Conservation (phyloP, 2,329 filamentous ascomycete species). For the Teratosphaeria destructans region DNA sequence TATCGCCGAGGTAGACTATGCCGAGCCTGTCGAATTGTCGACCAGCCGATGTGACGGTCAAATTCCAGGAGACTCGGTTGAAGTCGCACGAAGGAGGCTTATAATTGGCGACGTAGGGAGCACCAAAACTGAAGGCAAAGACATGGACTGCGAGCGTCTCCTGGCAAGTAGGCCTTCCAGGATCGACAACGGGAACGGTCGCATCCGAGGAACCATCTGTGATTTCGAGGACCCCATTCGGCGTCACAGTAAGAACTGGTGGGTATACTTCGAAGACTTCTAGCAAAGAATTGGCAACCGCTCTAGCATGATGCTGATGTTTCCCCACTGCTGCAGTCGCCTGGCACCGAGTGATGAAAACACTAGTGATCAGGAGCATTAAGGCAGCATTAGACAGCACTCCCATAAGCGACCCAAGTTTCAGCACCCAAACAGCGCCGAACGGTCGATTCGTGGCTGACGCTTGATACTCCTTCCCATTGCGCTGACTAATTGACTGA, state of each 20-base stretch:
- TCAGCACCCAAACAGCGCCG: background rate
- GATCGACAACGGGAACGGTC: constrained; percentile 17
- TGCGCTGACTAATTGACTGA: background rate
- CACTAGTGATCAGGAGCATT: background rate
- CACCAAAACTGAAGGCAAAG: constrained; percentile 64
- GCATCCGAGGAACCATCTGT: constrained; percentile 24
- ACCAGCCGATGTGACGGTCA: constrained; percentile 62
- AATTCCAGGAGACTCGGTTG: constrained; percentile 64
- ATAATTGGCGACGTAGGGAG: constrained; percentile 62
- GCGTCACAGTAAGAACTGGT: constrained; percentile 47
- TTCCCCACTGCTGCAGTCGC: background rate
- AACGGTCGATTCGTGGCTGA: background rate
- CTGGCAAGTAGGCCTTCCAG: constrained; percentile 33
- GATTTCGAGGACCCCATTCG: constrained; percentile 26
- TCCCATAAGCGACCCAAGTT: background rate
- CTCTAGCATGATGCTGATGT: constrained; percentile 7
- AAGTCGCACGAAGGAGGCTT: constrained; percentile 59
- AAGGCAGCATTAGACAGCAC: background rate
- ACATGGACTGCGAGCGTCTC: constrained; percentile 58
- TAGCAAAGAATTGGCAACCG: constrained; percentile 29
- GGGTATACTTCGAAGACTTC: constrained; percentile 61
- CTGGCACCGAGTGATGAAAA: background rate
- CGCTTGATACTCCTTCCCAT: background rate
- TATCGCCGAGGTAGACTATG: constrained; percentile 64
- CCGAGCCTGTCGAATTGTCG: constrained; percentile 69